A percentile compares a stretch with the other conserved stretches of the same genome.
These are phyloP conservation scores for Thalassiosira hispida DNA, from an alignment of 352 stramenopile genomes.

Conservation along the genomic window DNA sequence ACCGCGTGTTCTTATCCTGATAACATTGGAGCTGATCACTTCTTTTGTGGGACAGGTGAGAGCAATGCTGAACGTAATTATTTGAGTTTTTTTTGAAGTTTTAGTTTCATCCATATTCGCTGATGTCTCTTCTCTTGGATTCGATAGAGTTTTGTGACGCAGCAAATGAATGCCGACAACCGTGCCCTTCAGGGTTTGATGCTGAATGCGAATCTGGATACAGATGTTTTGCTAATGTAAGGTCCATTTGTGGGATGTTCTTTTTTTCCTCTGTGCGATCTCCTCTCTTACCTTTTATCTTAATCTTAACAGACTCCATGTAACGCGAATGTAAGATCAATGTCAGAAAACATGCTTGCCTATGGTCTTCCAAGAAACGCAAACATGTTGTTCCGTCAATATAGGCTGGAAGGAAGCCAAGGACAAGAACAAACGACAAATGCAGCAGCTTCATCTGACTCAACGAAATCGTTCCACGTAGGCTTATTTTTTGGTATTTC, in stretches of 20 bases:
- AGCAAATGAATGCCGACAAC: conserved; percentile 28
- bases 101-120: neutral
- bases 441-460: neutral
- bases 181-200: conserved; percentile 37
- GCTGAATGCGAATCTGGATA: conserved; percentile 31
- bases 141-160: conserved; percentile 46
- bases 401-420: neutral
- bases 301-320: no score
- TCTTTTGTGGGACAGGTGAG: conserved; percentile 47
- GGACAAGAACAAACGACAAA: neutral
- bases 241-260: no score
- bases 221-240: conserved; percentile 38
- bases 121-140: neutral
- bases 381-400: neutral
- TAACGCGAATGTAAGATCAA: conserved; percentile 11
- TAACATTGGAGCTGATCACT: conserved; percentile 40
- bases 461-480: neutral
- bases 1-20: conserved; percentile 15
- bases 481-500: no score
- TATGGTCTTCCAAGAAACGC: conserved; percentile 26
- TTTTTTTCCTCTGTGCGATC: no score
- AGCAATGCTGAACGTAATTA: neutral
- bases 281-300: no score
- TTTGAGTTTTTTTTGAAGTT: neutral
- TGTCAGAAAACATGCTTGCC: neutral